Evolutionary conservation across 1,139 yeast genomes (phyloP), one percentile per base, ranked within the genome.

Genomic region (Pichia sp.): DNA sequence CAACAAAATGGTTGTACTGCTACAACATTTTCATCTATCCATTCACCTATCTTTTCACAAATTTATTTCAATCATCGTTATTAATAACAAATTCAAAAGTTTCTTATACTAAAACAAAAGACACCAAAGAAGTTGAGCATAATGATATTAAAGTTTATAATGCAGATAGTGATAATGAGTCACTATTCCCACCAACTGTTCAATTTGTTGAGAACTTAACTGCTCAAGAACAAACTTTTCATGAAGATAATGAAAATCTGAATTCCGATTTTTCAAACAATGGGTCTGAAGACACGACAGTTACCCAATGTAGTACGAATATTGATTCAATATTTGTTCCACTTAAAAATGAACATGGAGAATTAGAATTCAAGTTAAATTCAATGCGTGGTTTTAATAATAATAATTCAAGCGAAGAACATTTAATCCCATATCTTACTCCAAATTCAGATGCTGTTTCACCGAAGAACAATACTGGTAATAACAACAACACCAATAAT

Each of bases 351-450:
- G 64, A 62, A 11, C 66, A 69, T 34, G 85, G 85, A 4, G 79
- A 76, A 52, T 68, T 78, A 20, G 80, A 76, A 49, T 79, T 82
- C 79, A 71, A 71, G 9, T 68, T 78, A 4, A 27, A 32, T 5
- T 22, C 35, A 5, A 22, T 22, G 4, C 6, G 25, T 32, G 11
- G 22, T 22, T 1, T 22, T 7, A 20, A 10, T 20, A 31, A 24
- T n/a, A 42, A 28, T 31, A 23, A 27, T 7, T 20, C 22, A 6
- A 37, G 27, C 20, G 43, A 47, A 23, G 51, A 45, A 7, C 30
- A 43, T 20, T 8, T 28, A 9, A 32, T 42, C 11, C 37, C 47
- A 10, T 42, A 39, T 32, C 20, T 50, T 22, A 51, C 61, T 1
- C 59, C 60, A 16, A 30, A 49, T 10, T 54, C 59, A 3, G 56